Evolutionary conservation across 768 basidiomycete genomes (phyloP), one percentile per base, ranked within the genome.

Genomic region (Suillus bovinus): DNA sequence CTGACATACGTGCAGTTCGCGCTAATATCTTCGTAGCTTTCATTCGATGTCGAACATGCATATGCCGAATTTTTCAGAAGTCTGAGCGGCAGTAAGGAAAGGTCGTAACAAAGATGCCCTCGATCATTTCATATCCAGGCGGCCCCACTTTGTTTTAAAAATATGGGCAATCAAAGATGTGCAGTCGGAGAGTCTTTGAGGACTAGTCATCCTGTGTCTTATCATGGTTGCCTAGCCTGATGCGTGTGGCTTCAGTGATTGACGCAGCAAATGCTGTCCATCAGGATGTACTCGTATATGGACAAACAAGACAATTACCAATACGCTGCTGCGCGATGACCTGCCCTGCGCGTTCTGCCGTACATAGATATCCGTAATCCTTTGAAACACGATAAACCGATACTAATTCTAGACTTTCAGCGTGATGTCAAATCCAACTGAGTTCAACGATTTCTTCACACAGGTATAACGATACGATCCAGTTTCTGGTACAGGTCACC

Each of bases 31-130:
- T 39, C 16, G 6, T 62, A 97, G 93, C 81, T 99, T 63, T 80
- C 93, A n/a, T 99, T 98, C 70, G 96, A 99, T 69, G 93, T 97
- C 58, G 96, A 99, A 67, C 88, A 96, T 69, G 95, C 96, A 0
- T 99, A 99, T 70, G 90, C 91, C 20, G 92, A 96, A 74, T 95
- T 94, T 78, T 93, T 94, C 82, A 79, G 88, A 60, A 91, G 90
- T 77, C 70, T 93, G 58, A 86, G 78, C 41, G 68, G 81, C 22
- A 65, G 77, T 22, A 81, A 81, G 61, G 74, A 73, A 22, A 65
- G 57, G 27, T 57, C 46, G 31, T 56, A 36, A 16, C 13, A 29
- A 58, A 59, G 29, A 31, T 58, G 17, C 29, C 49, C 10, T 31
- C 49, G 49, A 29, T 31, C 5, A 7, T 31, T 50, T 52, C 29